These are phyloP conservation scores for Heteromeles arbutifolia DNA, from an alignment of 306 rosid genomes.

Conservation along the genomic window DNA sequence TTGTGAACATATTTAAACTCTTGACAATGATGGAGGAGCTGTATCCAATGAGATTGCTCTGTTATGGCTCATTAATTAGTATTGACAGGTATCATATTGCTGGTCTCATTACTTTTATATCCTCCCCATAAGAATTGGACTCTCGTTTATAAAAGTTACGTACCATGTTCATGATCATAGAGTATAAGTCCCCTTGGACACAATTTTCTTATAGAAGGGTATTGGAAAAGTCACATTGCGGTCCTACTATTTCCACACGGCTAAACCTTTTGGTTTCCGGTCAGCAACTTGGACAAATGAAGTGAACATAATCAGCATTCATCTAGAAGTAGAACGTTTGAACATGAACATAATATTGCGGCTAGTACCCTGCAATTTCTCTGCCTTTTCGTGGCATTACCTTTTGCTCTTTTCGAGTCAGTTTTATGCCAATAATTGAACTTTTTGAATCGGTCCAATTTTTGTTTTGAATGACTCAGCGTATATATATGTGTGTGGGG, in stretches of 20 bases:
- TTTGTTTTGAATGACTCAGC: background rate
- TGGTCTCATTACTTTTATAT: background rate
- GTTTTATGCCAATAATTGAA: background rate
- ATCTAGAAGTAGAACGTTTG: no score
- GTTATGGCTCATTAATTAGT: background rate
- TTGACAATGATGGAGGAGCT: no score
- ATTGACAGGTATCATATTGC: background rate
- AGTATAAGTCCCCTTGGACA: background rate
- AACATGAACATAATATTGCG: background rate
- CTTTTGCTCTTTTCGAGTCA: background rate
- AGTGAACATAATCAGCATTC: background rate
- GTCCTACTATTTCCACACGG: background rate
- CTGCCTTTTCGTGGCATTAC: background rate
- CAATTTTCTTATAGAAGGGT: background rate
- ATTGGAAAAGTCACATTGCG: background rate
- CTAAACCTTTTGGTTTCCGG: background rate
- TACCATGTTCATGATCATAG: background rate
- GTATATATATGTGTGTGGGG: no score
- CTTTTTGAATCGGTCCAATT: background rate
- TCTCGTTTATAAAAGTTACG: no score
- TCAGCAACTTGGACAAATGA: background rate
- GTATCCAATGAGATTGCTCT: no score
- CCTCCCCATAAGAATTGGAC: background rate
- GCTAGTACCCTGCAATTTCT: background rate
- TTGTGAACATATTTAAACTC: no score